phyloP scores from a whole-genome alignment of 345 rosid genomes.

The Eucalyptus melliodora region DNA sequence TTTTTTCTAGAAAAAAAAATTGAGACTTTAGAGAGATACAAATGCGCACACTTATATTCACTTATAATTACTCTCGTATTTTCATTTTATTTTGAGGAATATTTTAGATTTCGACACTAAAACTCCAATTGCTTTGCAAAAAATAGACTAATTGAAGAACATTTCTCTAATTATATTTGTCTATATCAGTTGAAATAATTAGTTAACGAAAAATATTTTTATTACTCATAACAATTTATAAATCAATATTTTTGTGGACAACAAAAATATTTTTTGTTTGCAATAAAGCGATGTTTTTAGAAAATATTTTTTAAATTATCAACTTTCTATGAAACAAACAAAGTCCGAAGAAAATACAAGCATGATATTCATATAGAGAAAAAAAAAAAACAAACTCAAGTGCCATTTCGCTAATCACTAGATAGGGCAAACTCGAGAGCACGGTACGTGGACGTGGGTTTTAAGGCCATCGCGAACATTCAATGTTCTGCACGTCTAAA shows the following conservation, averaged over 20 bases:
- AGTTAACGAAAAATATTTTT: too few relatives aligned
- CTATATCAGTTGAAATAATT: rapidly evolving
- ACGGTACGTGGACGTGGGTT: background rate
- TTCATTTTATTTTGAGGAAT: background rate
- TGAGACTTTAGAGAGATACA: background rate
- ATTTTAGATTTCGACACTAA: background rate
- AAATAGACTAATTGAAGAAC: too few relatives aligned
- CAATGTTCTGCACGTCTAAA: background rate
- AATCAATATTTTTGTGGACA: too few relatives aligned
- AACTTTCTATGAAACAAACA: rapidly evolving
- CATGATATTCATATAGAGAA: too few relatives aligned
- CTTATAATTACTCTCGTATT: background rate
- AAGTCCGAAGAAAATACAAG: too few relatives aligned
- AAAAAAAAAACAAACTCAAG: too few relatives aligned
- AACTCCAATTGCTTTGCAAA: too few relatives aligned
- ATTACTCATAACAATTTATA: too few relatives aligned
- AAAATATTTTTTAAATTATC: too few relatives aligned
- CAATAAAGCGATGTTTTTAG: too few relatives aligned
- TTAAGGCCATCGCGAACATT: background rate
- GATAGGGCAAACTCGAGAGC: background rate
- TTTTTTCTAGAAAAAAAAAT: rapidly evolving
- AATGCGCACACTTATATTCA: background rate
- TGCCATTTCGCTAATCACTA: background rate
- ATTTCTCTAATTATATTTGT: too few relatives aligned
- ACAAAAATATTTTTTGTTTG: too few relatives aligned